A percentile compares a stretch with the other conserved stretches of the same genome.
These are phyloP conservation scores for Pichia sp. DNA, from an alignment of 1,139 yeast genomes.

Conservation along the genomic window DNA sequence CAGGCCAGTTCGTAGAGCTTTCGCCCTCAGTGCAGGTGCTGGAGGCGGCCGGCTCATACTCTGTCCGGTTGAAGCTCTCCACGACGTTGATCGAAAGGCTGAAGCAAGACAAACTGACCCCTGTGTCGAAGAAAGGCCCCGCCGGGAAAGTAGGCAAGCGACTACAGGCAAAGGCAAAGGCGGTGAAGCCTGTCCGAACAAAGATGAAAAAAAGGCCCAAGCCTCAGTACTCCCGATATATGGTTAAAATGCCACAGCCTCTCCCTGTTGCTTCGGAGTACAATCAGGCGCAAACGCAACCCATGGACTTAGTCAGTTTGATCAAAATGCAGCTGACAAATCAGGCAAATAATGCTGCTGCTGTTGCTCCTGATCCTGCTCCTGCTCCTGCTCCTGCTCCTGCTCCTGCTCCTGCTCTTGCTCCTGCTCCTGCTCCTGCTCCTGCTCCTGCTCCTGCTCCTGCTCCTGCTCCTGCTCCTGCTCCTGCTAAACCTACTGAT, in stretches of 20 bases:
- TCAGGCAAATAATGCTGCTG: neutral
- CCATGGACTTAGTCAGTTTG: neutral
- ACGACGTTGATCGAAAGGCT: neutral
- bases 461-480: too few species aligned
- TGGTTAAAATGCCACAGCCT: conserved; percentile 5
- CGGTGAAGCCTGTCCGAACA: neutral
- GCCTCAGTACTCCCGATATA: conserved; percentile 8
- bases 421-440: too few species aligned
- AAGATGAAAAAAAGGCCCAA: conserved; percentile 6
- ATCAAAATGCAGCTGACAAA: neutral
- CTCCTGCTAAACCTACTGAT: neutral
- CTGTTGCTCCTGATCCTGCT: too few species aligned
- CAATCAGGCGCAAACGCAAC: neutral
- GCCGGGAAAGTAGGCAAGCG: neutral
- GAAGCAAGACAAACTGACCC: neutral
- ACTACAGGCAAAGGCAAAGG: neutral
- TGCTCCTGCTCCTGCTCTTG: too few species aligned
- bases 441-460: too few species aligned
- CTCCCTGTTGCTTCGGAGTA: neutral
- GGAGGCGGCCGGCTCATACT: neutral
- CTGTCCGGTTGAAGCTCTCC: neutral
- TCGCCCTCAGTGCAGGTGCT: neutral
- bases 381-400: too few species aligned
- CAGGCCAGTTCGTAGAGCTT: neutral
- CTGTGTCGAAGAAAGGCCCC: neutral